Conservation (phyloP, 768 basidiomycete species). For the Amyloporia xantha region DNA sequence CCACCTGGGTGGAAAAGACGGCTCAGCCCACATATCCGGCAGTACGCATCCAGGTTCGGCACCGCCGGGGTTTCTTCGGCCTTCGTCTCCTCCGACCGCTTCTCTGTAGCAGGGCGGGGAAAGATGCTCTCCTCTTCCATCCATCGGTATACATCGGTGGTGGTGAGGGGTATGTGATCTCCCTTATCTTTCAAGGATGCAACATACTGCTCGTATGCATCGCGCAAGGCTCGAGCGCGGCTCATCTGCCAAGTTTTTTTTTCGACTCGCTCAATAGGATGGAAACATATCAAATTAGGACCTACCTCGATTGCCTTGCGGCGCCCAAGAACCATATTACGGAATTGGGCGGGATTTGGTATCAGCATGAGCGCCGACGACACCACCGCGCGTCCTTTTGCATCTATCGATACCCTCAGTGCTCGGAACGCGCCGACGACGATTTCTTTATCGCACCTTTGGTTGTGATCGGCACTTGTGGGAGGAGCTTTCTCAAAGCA, state of each 20-base stretch:
- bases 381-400: constrained; percentile 25
- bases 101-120: constrained; percentile 19
- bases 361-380: constrained; percentile 35
- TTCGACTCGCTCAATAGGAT: too few species aligned
- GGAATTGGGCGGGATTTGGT: constrained; percentile 28
- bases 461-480: constrained; percentile 37
- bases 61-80: neutral
- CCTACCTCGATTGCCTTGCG: constrained; percentile 44
- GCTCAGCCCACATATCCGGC: constrained; percentile 20
- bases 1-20: constrained; percentile 12
- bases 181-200: constrained; percentile 13
- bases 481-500: constrained; percentile 30
- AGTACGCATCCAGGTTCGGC: constrained; percentile 12
- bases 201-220: constrained; percentile 30
- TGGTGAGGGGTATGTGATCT: constrained; percentile 25
- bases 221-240: constrained; percentile 35
- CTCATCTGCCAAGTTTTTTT: constrained; percentile 40
- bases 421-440: neutral
- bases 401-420: constrained; percentile 23
- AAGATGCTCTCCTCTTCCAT: constrained; percentile 36
- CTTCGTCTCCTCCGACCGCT: constrained; percentile 3
- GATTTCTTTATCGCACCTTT: constrained; percentile 26
- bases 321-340: constrained; percentile 33
- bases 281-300: neutral
- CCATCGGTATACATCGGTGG: constrained; percentile 39